phyloP scores from a whole-genome alignment of 1,284 basidiomycete genomes.

The Cutaneotrichosporon sp. region DNA sequence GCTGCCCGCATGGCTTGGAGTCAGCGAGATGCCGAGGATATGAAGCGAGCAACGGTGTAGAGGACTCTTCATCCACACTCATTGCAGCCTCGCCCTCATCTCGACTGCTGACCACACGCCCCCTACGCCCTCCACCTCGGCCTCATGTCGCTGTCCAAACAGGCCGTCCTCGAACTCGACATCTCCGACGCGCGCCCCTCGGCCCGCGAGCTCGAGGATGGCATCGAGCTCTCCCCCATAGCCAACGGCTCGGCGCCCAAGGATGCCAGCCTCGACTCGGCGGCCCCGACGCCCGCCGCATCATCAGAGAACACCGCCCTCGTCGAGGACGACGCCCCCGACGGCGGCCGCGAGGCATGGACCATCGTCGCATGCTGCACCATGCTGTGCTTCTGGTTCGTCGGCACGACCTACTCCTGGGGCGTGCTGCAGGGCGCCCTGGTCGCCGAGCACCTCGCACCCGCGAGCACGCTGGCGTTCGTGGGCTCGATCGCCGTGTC shows the following conservation, averaged over 20 bases:
- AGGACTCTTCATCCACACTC: background rate
- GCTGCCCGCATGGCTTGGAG: background rate
- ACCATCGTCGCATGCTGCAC: constrained; percentile 4
- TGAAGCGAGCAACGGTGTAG: background rate
- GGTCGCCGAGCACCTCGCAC: constrained; percentile 35
- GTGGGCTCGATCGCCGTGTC: constrained; percentile 41
- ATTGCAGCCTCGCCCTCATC: background rate
- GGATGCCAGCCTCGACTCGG: background rate
- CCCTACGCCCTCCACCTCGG: background rate
- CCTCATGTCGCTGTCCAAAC: background rate
- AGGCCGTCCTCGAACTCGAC: background rate
- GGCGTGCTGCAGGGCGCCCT: constrained; percentile 45
- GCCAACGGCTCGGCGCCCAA: background rate
- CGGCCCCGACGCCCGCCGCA: background rate
- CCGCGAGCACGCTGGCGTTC: constrained; percentile 45
- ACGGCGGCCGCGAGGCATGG: constrained; percentile 20
- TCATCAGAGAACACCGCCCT: too few species aligned
- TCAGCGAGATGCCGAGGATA: too few species aligned
- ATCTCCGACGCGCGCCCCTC: background rate
- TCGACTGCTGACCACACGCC: background rate
- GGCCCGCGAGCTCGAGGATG: background rate
- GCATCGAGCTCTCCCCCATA: background rate
- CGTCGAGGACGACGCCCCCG: constrained; percentile 15
- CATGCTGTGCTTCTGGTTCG: constrained; percentile 25
- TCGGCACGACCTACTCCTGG: constrained; percentile 45